Base-by-base conservation (phyloP, 1,139 yeast genomes). In the Geotrichum carabidarum region DNA sequence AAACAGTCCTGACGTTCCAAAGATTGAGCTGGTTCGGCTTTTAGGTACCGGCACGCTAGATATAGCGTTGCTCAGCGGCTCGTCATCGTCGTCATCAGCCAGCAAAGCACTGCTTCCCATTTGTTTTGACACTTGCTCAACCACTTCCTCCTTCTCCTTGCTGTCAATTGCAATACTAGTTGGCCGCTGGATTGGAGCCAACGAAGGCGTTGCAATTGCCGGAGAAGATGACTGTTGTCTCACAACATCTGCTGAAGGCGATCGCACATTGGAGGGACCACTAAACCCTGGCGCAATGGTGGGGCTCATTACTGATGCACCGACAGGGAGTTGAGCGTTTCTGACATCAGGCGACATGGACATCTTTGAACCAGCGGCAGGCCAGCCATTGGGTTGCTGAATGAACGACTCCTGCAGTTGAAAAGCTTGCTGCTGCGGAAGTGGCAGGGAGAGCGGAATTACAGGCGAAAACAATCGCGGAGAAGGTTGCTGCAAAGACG, bases 41-140 rank as follows among this genome's bases (percentile, higher is more conserved):
- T 50, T 34, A 2, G 52, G 34, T 17, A 49, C 22, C 1, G 45
- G 51, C 11, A 45, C 37, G 4, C 36, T 56, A 3, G 22, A 46
- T 12, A 51, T 44, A 22, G 35, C 50, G 22, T 31, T 45, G 8
- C 30, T 17, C 11, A 40, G 46, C 8, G 48, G 34, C 30, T 37
- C 17, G 9, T 54, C 54, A 42, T 51, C 56, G 14, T 63, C 62
- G 37, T 62, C 63, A 46, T 61, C 66, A 2, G 57, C 63, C 12
- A 60, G 47, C 27, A 63, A 53, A 15, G 62, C 58, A 17, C 60
- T 54, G 17, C 63, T 58, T 8, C 65, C 65, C 59, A 64, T 58
- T 31, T 61, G 60, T n/a, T 65, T 58, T 31, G 59, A 58, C 34
- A 60, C 48, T 50, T 61, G 64, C 47, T 60, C 64, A 17, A 58